Evolutionary conservation across 2,329 filamentous ascomycete species (phyloP).

Genomic region (Helminthosporium solani): DNA sequence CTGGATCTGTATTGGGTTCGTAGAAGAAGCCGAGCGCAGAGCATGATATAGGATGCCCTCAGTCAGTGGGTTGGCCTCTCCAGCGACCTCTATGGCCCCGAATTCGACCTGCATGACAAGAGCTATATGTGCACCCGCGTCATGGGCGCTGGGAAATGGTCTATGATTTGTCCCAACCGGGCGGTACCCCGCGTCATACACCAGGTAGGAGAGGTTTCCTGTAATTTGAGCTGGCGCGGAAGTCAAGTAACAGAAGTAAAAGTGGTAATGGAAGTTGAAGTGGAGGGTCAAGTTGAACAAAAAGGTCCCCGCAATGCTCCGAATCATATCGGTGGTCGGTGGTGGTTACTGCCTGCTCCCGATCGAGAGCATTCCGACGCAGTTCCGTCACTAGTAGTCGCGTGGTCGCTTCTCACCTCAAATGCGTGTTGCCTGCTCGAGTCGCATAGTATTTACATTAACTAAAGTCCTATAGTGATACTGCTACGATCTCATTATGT

Average conservation of each 20-base stretch:
- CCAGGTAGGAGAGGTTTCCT: too few relatives aligned
- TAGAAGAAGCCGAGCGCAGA: slow-evolving; percentile 51
- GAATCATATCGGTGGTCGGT: slow-evolving; percentile 9
- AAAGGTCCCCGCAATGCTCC: slow-evolving; percentile 23
- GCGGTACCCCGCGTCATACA: too few relatives aligned
- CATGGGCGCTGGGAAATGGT: too few relatives aligned
- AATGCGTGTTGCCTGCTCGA: too few relatives aligned
- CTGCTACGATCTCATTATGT: too few relatives aligned
- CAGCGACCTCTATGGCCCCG: slow-evolving; percentile 70
- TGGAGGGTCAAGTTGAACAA: neutral
- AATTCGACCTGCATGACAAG: slow-evolving; percentile 38
- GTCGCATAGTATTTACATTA: too few relatives aligned
- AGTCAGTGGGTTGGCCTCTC: slow-evolving; percentile 67
- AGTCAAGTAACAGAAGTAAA: neutral
- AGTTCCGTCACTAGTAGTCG: slow-evolving; percentile 4
- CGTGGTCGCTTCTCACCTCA: too few relatives aligned
- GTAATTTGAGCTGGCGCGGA: too few relatives aligned
- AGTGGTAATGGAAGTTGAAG: neutral
- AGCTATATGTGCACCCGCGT: too few relatives aligned
- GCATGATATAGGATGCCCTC: slow-evolving; percentile 50
- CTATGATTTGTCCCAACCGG: too few relatives aligned
- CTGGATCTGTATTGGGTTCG: slow-evolving; percentile 51
- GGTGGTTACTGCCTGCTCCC: slow-evolving; percentile 18
- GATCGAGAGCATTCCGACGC: slow-evolving; percentile 6
- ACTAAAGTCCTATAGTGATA: too few relatives aligned